These are phyloP conservation scores for Pyrenophora teres DNA, from an alignment of 2,329 filamentous ascomycete genomes.

Conservation along the genomic window DNA sequence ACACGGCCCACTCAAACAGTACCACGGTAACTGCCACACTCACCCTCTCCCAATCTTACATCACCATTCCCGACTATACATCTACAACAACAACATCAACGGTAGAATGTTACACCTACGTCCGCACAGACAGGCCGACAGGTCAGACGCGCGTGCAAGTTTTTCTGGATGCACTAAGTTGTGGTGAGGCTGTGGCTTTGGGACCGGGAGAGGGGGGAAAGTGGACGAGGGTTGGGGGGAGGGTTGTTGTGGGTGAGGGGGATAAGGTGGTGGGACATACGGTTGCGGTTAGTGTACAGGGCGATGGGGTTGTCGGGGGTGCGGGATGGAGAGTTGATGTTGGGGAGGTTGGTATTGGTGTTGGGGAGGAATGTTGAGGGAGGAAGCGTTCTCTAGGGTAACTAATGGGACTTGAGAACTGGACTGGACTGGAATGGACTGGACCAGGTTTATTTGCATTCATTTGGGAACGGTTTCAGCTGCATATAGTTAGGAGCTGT, in stretches of 20 bases:
- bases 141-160: conserved; percentile 21
- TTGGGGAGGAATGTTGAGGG: background rate
- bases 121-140: conserved; percentile 4
- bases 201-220: background rate
- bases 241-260: conserved; percentile 6
- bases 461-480: no score
- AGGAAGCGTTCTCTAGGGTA: no score
- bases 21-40: conserved; percentile 13
- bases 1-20: conserved; percentile 17
- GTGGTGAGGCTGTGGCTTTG: conserved; percentile 10
- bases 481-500: no score
- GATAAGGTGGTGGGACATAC: conserved; percentile 12
- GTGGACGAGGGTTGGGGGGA: conserved; percentile 20
- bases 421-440: no score
- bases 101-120: conserved; percentile 22
- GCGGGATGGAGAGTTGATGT: conserved; percentile 19
- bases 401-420: no score
- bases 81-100: background rate
- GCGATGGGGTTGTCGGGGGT: conserved; percentile 13
- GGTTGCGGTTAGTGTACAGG: conserved; percentile 18
- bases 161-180: conserved; percentile 21
- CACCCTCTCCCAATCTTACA: conserved; percentile 19
- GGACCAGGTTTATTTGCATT: no score
- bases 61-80: conserved; percentile 5
- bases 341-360: conserved; percentile 21